phyloP scores from a whole-genome alignment of 1,284 basidiomycete species.

The Papiliotrema laurentii region DNA sequence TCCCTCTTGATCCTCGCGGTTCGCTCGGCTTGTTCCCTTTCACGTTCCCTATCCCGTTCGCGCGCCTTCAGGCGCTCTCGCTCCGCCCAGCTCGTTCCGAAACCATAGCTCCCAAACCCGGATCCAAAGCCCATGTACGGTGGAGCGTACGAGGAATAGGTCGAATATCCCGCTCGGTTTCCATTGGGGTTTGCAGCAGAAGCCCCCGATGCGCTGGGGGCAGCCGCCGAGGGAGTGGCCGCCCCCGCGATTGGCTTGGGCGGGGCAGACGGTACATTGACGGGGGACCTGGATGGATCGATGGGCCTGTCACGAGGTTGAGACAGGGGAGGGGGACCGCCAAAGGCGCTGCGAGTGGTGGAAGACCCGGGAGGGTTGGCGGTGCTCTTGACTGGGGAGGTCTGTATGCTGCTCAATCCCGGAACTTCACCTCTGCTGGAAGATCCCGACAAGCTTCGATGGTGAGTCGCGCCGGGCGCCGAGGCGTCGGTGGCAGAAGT shows the following conservation, averaged over 20 bases:
- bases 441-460: constrained; percentile 2
- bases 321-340: too few species aligned
- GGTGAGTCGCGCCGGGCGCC: not conserved
- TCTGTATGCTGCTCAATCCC: not conserved
- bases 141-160: constrained; percentile 3
- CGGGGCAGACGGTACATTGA: too few species aligned
- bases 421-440: not conserved
- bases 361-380: too few species aligned
- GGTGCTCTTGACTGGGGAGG: too few species aligned
- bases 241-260: too few species aligned
- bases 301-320: too few species aligned
- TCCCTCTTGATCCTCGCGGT: constrained; percentile 3
- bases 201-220: not conserved
- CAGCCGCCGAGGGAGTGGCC: too few species aligned
- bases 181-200: not conserved
- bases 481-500: not conserved
- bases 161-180: not conserved
- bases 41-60: constrained; percentile 7
- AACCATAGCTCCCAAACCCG: constrained; percentile 6
- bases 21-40: constrained; percentile 7
- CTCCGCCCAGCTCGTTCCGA: constrained; percentile 2
- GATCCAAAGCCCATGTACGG: constrained; percentile 2
- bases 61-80: not conserved
- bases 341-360: too few species aligned
- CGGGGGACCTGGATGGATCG: too few species aligned